Evolutionary conservation across 129 eudicot species (phyloP).

Genomic region (Saussurea involucrata): DNA sequence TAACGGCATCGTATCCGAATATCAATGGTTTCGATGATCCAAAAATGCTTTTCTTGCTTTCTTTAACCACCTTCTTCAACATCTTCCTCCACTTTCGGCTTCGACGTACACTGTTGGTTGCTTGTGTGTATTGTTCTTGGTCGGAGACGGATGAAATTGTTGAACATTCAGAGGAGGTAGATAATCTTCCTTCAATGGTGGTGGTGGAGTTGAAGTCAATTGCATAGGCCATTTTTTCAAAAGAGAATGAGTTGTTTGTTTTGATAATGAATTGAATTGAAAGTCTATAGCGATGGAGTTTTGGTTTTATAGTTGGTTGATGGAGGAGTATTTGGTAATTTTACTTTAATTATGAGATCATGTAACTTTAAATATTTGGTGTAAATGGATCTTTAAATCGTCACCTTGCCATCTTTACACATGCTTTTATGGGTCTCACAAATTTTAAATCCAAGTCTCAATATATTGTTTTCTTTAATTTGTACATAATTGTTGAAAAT

Average conservation of each 20-base stretch:
- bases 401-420: conserved; percentile 2
- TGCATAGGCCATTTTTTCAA: background rate
- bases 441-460: background rate
- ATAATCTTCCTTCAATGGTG: background rate
- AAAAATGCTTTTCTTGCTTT: background rate
- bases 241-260: background rate
- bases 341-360: background rate
- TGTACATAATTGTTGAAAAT: too few relatives aligned
- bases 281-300: background rate
- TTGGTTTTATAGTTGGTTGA: background rate
- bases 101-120: background rate
- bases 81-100: background rate
- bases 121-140: background rate
- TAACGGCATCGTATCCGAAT: background rate
- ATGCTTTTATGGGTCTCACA: background rate
- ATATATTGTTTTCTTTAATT: too few relatives aligned
- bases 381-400: background rate
- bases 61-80: background rate
- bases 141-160: background rate
- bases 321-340: background rate
- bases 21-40: background rate
- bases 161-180: background rate
- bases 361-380: background rate
- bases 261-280: background rate
- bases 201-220: background rate